Conservation (phyloP, 2,329 filamentous ascomycete genomes). For the Salinomyces thailandicus region DNA sequence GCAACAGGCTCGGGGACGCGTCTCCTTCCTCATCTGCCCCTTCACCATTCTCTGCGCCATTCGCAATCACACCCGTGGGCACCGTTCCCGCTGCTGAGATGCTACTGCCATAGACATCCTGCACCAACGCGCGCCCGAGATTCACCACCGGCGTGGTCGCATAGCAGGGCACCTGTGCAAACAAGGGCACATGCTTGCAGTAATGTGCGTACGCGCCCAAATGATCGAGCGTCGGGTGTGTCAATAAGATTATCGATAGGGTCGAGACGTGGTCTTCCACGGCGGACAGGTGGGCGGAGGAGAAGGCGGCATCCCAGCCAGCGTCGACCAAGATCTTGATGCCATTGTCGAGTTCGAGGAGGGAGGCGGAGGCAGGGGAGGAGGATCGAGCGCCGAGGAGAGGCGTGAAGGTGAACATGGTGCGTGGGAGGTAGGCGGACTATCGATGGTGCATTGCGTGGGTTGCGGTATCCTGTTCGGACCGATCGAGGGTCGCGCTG, state of each 20-base stretch:
- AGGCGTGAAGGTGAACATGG: constrained; percentile 96
- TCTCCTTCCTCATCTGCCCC: constrained; percentile 37
- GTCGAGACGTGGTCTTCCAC: constrained; percentile 90
- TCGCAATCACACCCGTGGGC: constrained; percentile 53
- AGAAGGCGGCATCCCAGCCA: constrained; percentile 91
- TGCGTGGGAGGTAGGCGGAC: neutral
- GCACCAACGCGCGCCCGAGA: constrained; percentile 77
- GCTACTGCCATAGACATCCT: constrained; percentile 85
- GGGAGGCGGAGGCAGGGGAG: constrained; percentile 82
- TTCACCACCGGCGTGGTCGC: constrained; percentile 89
- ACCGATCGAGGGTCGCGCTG: no score
- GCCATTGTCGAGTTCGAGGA: constrained; percentile 90
- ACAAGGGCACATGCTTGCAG: constrained; percentile 90
- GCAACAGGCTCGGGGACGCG: constrained; percentile 48
- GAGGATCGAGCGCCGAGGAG: constrained; percentile 83
- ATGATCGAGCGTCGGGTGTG: constrained; percentile 84
- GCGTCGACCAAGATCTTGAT: constrained; percentile 92
- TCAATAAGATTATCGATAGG: constrained; percentile 84
- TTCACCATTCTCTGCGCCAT: constrained; percentile 39
- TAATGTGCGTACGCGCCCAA: constrained; percentile 90
- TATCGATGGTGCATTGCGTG: constrained; percentile 3
- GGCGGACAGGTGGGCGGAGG: constrained; percentile 62
- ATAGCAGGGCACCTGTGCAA: constrained; percentile 86
- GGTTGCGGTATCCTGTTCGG: no score
- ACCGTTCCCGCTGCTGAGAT: constrained; percentile 81